These are phyloP conservation scores for Irpex sp. DNA, from an alignment of 1,284 basidiomycete species.

Conservation along the genomic window DNA sequence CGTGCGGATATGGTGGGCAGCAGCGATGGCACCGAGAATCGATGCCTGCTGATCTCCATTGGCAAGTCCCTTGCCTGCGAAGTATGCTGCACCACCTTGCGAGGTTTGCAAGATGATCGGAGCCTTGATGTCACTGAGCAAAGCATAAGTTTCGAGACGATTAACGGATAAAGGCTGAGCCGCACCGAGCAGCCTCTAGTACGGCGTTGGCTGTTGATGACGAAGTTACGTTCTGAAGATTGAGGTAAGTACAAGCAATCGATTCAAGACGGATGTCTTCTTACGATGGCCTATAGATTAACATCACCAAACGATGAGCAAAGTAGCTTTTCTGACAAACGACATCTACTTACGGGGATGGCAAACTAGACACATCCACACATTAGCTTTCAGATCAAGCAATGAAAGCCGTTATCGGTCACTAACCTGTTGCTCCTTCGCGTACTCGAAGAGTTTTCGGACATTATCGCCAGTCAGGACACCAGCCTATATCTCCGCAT, in stretches of 20 bases:
- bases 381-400: not conserved
- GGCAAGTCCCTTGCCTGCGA: slow-evolving; percentile 93
- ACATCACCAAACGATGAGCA: not conserved
- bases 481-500: slow-evolving; percentile 53
- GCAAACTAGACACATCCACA: slow-evolving; percentile 56
- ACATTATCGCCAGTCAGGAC: slow-evolving; percentile 87
- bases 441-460: slow-evolving; percentile 87
- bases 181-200: slow-evolving; percentile 83
- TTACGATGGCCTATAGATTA: slow-evolving; percentile 62
- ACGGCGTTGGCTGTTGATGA: slow-evolving; percentile 85
- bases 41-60: slow-evolving; percentile 99
- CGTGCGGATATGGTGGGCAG: slow-evolving; percentile 89
- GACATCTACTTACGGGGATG: slow-evolving; percentile 43
- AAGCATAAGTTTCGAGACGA: slow-evolving; percentile 1
- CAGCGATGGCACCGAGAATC: slow-evolving; percentile 87
- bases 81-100: slow-evolving; percentile 96
- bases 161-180: slow-evolving; percentile 1
- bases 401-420: not conserved
- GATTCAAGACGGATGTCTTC: slow-evolving; percentile 24
- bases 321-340: not conserved
- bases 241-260: not conserved
- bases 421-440: slow-evolving; percentile 76
- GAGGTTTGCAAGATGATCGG: slow-evolving; percentile 99
- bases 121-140: slow-evolving; percentile 78
- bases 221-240: slow-evolving; percentile 74